Conservation (phyloP, 2,329 filamentous ascomycete genomes). For the Aspergillus ochraceoroseus region DNA sequence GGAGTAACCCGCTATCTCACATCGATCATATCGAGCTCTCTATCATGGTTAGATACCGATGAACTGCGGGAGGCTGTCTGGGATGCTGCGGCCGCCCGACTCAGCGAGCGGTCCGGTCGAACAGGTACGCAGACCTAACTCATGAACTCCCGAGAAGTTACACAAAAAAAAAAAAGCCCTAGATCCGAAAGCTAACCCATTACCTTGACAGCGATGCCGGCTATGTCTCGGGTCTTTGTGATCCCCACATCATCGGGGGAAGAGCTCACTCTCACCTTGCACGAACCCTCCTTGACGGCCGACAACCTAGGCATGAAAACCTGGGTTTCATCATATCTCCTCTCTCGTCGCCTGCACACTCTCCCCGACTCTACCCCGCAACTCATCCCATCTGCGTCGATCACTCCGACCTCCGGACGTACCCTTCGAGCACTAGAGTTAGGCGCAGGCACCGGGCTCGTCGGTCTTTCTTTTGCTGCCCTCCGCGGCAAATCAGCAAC, state of each 20-base stretch:
- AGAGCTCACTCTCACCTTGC: constrained; percentile 63
- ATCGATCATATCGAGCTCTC: constrained; percentile 43
- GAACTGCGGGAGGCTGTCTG: constrained; percentile 51
- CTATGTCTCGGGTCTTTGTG: constrained; percentile 57
- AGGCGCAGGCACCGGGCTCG: constrained; percentile 84
- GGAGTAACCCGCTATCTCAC: constrained; percentile 47
- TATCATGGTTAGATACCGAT: constrained; percentile 46
- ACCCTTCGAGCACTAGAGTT: constrained; percentile 61
- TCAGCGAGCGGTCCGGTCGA: constrained; percentile 82
- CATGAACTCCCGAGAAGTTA: neutral
- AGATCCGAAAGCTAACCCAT: constrained; percentile 5
- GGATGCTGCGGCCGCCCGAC: constrained; percentile 70
- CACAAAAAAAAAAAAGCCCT: no score
- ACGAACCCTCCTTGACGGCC: constrained; percentile 81
- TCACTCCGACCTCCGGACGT: constrained; percentile 18
- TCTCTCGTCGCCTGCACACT: constrained; percentile 63
- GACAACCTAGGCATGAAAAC: constrained; percentile 91
- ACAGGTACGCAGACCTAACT: constrained; percentile 47
- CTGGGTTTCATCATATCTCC: constrained; percentile 84
- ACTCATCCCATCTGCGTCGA: constrained; percentile 28
- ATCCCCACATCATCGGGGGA: constrained; percentile 47
- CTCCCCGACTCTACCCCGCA: constrained; percentile 38
- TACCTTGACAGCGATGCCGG: constrained; percentile 53
- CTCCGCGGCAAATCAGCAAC: constrained; percentile 54
- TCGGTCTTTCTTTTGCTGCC: constrained; percentile 77